Evolutionary conservation across 768 basidiomycete species (phyloP).

Genomic region (Phylloporus sp.): DNA sequence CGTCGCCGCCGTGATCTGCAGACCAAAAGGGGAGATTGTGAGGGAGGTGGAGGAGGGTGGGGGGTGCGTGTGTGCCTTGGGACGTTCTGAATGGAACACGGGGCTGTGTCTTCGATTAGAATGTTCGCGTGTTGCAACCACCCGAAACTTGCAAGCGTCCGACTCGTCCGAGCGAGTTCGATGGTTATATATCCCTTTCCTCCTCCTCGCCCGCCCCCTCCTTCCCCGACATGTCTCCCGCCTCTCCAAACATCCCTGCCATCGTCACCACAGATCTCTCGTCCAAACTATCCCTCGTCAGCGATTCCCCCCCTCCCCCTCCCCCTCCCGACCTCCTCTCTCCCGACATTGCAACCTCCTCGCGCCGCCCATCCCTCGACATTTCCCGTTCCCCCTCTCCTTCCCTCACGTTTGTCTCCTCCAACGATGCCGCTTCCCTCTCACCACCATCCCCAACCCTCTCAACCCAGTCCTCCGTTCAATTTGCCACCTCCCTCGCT

Average conservation of each 20-base stretch:
- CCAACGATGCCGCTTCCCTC: conserved; percentile 39
- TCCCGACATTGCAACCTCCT: conserved; percentile 4
- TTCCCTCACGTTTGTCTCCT: conserved; percentile 31
- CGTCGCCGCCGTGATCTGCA: conserved; percentile 24
- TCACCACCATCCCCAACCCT: conserved; percentile 74
- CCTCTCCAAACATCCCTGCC: conserved; percentile 25
- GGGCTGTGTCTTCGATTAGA: conserved; percentile 30
- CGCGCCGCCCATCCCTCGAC: conserved; percentile 29
- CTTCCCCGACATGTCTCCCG: conserved; percentile 16
- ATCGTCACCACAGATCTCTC: conserved; percentile 35
- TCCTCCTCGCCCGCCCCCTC: neutral
- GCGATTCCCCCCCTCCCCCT: neutral
- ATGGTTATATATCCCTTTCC: conserved; percentile 7
- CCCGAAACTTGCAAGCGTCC: too few species aligned
- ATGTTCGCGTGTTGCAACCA: conserved; percentile 16
- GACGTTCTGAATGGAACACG: conserved; percentile 15
- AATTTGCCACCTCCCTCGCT: conserved; percentile 51
- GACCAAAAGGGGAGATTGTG: conserved; percentile 19
- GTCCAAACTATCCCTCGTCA: conserved; percentile 24
- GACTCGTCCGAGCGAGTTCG: too few species aligned
- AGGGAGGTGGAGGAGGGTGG: neutral
- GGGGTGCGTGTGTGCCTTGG: conserved; percentile 4
- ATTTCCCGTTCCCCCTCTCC: conserved; percentile 27
- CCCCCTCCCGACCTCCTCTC: conserved; percentile 21
- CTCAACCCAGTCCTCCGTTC: conserved; percentile 57